Base-by-base conservation (phyloP, 2,329 filamentous ascomycete species). In the Verticillium zaregamsianum region DNA sequence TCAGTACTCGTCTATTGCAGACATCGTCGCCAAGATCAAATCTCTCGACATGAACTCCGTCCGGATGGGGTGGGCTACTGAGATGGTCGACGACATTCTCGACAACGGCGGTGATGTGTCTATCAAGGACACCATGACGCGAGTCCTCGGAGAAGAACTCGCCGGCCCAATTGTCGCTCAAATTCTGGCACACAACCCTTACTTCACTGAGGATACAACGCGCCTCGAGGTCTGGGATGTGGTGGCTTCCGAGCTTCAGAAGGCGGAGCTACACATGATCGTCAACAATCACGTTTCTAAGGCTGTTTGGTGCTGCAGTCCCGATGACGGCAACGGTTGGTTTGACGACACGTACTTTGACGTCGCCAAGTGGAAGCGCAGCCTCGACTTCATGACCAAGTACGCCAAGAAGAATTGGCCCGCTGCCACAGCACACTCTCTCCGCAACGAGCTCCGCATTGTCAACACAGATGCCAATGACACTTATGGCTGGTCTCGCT, bases 11-110 rank as follows among this genome's bases (percentile, higher is more conserved):
- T 87, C 85, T 0, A 77, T 89, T 57, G 74, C 77, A 40, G 74
- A 72, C 8, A 82, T 89, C 39, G 80, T 87, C 0, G 72, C 79
- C 3, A 81, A 81, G 72, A 79, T 88, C 67, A 86, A 86, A 67
- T 80, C 79, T 62, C 68, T 87, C 0, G 86, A 85, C 17, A 84
- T 89, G 77, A 89, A 89, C 67, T 81, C 83, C 1, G 81, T 89
- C 31, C 84, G 86, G 2, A 72, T 89, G 52, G 88, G 85, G 0
- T 90, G 82, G 60, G 85, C 86, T 3, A 89, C 84, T 62, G 80
- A 89, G 68, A 84, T 89, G 82, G 76, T 89, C 59, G 86, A 89
- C 65, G 77, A 86, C 68, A 84, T 84, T 63, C 79, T 82, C 54
- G 75, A 71, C 60, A 81, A 82, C 60, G 74, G 73, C n/a, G 79